Percentiles rank a stretch among this genome's conserved stretches.
phyloP scores from a whole-genome alignment of 371 early-diverging fungal genomes.

The Mortierella sp. region DNA sequence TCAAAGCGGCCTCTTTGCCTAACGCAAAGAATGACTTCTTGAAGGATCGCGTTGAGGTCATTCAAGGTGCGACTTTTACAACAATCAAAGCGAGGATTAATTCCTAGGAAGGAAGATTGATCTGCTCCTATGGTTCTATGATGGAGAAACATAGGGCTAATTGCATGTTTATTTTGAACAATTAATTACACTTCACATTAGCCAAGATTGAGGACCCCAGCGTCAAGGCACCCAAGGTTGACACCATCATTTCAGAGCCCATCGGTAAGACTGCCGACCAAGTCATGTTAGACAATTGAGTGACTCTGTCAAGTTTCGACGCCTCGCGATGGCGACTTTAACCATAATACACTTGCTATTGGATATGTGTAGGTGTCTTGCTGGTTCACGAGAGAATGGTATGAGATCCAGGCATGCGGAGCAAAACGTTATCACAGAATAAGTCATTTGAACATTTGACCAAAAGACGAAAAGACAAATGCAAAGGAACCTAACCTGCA shows the following conservation, averaged over 20 bases:
- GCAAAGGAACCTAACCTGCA: not conserved
- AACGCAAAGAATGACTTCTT: slow-evolving; percentile 82
- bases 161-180: not conserved
- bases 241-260: slow-evolving; percentile 96
- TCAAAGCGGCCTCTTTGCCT: slow-evolving; percentile 69
- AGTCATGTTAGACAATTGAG: not conserved
- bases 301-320: not conserved
- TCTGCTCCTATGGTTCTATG: not conserved
- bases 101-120: not conserved
- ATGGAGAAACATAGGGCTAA: no score
- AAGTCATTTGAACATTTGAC: not conserved
- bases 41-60: slow-evolving; percentile 84
- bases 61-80: slow-evolving; percentile 70
- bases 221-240: slow-evolving; percentile 82
- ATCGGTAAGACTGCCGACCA: slow-evolving; percentile 67
- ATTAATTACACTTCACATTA: slow-evolving; percentile 30
- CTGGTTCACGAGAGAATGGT: slow-evolving; percentile 96
- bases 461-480: not conserved
- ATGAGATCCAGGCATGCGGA: slow-evolving; percentile 17
- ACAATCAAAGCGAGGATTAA: not conserved
- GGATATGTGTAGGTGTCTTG: slow-evolving; percentile 72
- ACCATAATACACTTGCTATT: not conserved
- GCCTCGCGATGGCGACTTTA: not conserved
- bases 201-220: slow-evolving; percentile 89
- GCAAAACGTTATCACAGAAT: slow-evolving; percentile 8